Evolutionary conservation across 306 rosid genomes (phyloP), one percentile per base, ranked within the genome.

Genomic region (Prunus armeniaca): DNA sequence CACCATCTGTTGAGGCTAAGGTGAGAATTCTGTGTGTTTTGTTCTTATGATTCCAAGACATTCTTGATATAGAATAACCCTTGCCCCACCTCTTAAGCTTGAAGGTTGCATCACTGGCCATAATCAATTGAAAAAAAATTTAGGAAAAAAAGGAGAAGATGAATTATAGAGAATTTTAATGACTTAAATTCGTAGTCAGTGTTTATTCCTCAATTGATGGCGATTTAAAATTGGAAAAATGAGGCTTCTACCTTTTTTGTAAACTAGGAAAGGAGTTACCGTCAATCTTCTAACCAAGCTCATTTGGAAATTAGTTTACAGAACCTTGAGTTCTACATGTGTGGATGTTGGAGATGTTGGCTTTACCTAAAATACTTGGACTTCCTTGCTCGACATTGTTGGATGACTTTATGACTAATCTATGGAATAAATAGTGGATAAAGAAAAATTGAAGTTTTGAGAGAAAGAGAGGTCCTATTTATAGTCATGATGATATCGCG

Each of bases 1-100:
- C 91, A 54, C 86, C 89, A 45, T 80, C 86, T 62, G 79, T 79
- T 32, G 91, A 85, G 73, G 75, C 80, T 73, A 82, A 85, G 89
- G 89, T 85, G 69, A 77, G 83, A 66, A 38, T 18, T 54, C 54
- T 60, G 43, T 46, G 10, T 74, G 22, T 34, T 72, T 38, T 72
- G 51, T 17, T 17, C 12, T 2, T 58, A 12, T 24, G 49, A 43
- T 58, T 41, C 13, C 19, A 58, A 58, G 17, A 58, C 45, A 43
- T 41, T 69, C 15, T 75, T 49, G n/a, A 46, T 47, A 56, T 47
- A 25, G 25, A 9, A 54, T 46, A 69, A 69, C 17, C 20, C n/a
- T 38, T 69, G 52, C 30, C 73, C 43, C 58, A 27, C 57, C 57
- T 52, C 17, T 18, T 52, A 18, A 52, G 57, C 19, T 52, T 52